Conservation (phyloP, 306 rosid genomes). For the Lathyrus tuberosus region DNA sequence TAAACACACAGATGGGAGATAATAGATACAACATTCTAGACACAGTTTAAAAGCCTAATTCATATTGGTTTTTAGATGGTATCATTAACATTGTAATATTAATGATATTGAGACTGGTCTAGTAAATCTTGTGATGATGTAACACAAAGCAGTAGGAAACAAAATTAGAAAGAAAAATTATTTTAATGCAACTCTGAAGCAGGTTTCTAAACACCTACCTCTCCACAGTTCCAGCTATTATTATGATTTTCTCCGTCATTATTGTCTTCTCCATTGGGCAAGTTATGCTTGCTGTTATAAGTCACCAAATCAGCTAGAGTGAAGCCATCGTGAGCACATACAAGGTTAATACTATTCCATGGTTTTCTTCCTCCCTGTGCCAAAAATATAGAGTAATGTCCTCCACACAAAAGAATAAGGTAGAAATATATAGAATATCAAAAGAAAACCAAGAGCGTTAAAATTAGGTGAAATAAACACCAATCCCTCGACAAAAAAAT, state of each 20-base stretch:
- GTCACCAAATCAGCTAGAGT: constrained; percentile 92
- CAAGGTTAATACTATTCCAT: constrained; percentile 88
- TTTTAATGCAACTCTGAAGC: constrained; percentile 33
- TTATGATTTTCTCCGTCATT: constrained; percentile 96
- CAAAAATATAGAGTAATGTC: constrained; percentile 39
- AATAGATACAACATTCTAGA: constrained; percentile 3
- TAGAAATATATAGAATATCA: constrained; percentile 15
- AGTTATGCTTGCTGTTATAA: constrained; percentile 82
- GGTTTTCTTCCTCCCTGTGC: constrained; percentile 90
- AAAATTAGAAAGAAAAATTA: constrained; percentile 30
- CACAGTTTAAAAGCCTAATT: constrained; percentile 11
- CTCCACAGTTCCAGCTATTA: constrained; percentile 99
- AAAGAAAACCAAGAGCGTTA: constrained; percentile 6
- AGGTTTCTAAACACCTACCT: constrained; percentile 55
- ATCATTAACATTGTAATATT: constrained; percentile 3
- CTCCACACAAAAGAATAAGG: constrained; percentile 33
- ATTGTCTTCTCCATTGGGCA: constrained; percentile 89
- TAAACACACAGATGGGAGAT: background rate
- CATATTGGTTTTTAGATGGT: constrained; percentile 5
- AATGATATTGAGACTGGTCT: constrained; percentile 1
- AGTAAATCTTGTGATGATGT: constrained; percentile 24
- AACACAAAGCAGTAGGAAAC: constrained; percentile 11
- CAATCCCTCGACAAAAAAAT: constrained; percentile 15
- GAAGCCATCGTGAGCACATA: constrained; percentile 94
- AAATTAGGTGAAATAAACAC: constrained; percentile 22